phyloP scores from a whole-genome alignment of 1,284 basidiomycete genomes.

The Schizophyllum amplum region DNA sequence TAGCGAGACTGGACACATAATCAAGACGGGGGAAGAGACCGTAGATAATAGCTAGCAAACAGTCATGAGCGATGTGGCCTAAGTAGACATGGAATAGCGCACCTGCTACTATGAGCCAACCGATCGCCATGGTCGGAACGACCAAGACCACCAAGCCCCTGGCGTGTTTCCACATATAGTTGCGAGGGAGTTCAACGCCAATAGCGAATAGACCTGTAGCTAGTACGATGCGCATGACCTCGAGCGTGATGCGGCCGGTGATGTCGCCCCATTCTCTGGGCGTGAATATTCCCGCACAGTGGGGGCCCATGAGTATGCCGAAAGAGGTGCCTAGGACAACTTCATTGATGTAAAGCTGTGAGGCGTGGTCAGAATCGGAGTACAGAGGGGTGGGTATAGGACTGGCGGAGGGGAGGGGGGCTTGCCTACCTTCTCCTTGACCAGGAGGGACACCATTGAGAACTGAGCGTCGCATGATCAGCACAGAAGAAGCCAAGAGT shows the following conservation, averaged over 20 bases:
- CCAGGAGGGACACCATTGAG: constrained; percentile 71
- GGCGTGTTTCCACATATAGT: constrained; percentile 56
- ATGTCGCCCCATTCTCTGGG: constrained; percentile 66
- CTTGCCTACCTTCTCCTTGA: constrained; percentile 63
- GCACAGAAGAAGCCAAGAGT: background rate
- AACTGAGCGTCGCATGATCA: constrained; percentile 42
- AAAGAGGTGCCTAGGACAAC: constrained; percentile 83
- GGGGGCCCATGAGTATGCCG: constrained; percentile 58
- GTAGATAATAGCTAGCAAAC: constrained; percentile 43
- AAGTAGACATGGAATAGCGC: background rate
- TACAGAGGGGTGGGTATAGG: background rate
- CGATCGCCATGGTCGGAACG: constrained; percentile 73
- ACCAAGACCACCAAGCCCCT: constrained; percentile 58
- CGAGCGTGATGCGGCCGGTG: constrained; percentile 63
- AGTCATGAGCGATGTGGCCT: background rate
- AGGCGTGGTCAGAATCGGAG: background rate
- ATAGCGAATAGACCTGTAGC: constrained; percentile 67
- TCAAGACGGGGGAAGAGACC: constrained; percentile 62
- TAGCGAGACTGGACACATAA: constrained; percentile 71
- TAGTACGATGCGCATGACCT: constrained; percentile 67
- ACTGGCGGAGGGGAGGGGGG: background rate
- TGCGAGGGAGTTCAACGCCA: constrained; percentile 62
- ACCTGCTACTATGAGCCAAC: constrained; percentile 63
- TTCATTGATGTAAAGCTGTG: constrained; percentile 81
- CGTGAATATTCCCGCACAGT: constrained; percentile 70